phyloP scores from a whole-genome alignment of 352 stramenopile genomes.

The Pythium angustatum region DNA sequence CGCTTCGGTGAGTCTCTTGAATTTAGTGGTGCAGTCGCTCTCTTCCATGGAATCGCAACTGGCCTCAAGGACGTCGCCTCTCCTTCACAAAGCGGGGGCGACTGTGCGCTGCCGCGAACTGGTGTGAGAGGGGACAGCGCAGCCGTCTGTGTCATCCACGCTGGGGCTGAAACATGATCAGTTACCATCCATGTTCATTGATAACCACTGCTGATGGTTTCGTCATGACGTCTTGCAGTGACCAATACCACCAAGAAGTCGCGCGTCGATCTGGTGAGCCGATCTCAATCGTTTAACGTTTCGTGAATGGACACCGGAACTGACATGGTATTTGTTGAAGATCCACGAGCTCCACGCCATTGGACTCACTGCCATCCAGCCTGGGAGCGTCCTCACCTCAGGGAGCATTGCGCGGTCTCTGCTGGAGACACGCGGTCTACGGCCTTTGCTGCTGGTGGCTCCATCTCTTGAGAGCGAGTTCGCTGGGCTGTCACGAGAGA shows the following conservation, averaged over 20 bases:
- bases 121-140: neutral
- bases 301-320: neutral
- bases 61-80: neutral
- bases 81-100: neutral
- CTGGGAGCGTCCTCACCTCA: slow-evolving; percentile 47
- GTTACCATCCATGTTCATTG: neutral
- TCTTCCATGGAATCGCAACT: slow-evolving; percentile 3
- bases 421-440: slow-evolving; percentile 38
- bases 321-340: slow-evolving; percentile 12
- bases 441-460: slow-evolving; percentile 49
- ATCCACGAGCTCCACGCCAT: slow-evolving; percentile 50
- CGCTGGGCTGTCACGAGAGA: slow-evolving; percentile 33
- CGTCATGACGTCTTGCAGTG: slow-evolving; percentile 29
- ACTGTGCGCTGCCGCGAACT: neutral
- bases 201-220: neutral
- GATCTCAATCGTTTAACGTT: neutral
- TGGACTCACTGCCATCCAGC: slow-evolving; percentile 39
- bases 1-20: slow-evolving; percentile 44
- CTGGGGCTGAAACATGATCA: neutral
- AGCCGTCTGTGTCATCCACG: too few relatives aligned
- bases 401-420: slow-evolving; percentile 43
- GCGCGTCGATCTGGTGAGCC: slow-evolving; percentile 38
- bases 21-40: neutral
- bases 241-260: slow-evolving; percentile 78
- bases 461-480: slow-evolving; percentile 51